These are phyloP conservation scores for Zasmidium citrigriseum DNA, from an alignment of 2,329 filamentous ascomycete genomes.

Conservation along the genomic window DNA sequence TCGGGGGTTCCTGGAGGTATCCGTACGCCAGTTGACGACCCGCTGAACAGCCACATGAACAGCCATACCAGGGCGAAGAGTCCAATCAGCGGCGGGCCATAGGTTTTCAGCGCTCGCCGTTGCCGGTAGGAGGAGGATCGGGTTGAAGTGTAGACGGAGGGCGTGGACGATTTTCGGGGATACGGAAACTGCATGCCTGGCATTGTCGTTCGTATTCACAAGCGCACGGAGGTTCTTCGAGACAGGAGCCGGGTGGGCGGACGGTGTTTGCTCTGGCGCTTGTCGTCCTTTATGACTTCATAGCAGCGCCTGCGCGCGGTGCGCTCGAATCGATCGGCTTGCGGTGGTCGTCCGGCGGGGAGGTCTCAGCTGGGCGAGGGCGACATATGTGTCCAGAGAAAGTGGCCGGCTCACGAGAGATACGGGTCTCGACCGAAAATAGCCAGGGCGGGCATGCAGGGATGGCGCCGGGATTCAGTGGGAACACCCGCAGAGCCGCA, in stretches of 20 bases:
- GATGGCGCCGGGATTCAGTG: background rate
- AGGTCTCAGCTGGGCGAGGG: background rate
- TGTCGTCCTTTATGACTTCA: background rate
- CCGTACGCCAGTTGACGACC: slow-evolving; percentile 5
- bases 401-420: background rate
- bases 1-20: slow-evolving; percentile 49
- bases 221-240: slow-evolving; percentile 2
- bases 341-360: background rate
- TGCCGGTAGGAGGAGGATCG: slow-evolving; percentile 50
- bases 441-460: background rate
- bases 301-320: background rate
- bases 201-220: slow-evolving; percentile 17
- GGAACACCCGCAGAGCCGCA: background rate
- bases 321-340: background rate
- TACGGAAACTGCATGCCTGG: slow-evolving; percentile 82
- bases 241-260: background rate
- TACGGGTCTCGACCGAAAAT: background rate
- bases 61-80: slow-evolving; percentile 30
- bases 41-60: slow-evolving; percentile 31
- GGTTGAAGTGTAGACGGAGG: slow-evolving; percentile 67
- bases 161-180: slow-evolving; percentile 75
- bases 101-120: slow-evolving; percentile 25
- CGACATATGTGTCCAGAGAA: background rate
- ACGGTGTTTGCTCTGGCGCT: background rate
- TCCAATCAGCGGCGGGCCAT: slow-evolving; percentile 50